Percentiles rank a stretch among this genome's conserved stretches.
These are phyloP conservation scores for Arthrobotrys sinensis DNA, from an alignment of 2,329 filamentous ascomycete species.

Conservation along the genomic window DNA sequence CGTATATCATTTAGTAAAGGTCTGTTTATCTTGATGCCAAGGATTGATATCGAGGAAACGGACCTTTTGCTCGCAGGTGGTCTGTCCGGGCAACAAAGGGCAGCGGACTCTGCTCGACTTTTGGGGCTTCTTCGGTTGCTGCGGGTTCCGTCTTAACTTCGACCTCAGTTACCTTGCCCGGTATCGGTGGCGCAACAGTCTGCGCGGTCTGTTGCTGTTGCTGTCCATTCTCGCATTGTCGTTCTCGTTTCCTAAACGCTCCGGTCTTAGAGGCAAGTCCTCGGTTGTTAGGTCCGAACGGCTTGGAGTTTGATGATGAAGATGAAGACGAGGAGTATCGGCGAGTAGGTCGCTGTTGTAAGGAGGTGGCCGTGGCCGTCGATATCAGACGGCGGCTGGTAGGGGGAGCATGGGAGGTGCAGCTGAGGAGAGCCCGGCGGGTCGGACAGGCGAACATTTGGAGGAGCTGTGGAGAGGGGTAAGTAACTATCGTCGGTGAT, in stretches of 20 bases:
- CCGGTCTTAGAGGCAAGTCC: conserved; percentile 53
- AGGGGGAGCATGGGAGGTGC: conserved; percentile 47
- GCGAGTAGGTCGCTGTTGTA: conserved; percentile 41
- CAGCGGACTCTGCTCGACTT: conserved; percentile 39
- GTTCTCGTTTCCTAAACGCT: conserved; percentile 58
- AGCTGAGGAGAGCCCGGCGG: conserved; percentile 54
- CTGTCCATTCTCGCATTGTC: conserved; percentile 55
- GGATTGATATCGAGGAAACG: not conserved
- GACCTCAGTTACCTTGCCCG: conserved; percentile 37
- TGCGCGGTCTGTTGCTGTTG: conserved; percentile 36
- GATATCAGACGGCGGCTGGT: conserved; percentile 54
- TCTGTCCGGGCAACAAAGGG: conserved; percentile 57
- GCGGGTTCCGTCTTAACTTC: conserved; percentile 33
- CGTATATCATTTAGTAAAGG: conserved; percentile 12
- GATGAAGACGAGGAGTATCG: conserved; percentile 59
- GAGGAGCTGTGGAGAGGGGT: not conserved
- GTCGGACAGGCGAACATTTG: conserved; percentile 61
- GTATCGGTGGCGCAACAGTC: conserved; percentile 52
- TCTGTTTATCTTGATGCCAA: not conserved
- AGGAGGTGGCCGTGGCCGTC: conserved; percentile 47
- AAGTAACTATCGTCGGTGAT: not conserved
- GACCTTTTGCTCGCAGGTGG: conserved; percentile 52
- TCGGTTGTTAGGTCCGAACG: conserved; percentile 53
- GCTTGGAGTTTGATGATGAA: conserved; percentile 51
- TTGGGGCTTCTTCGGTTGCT: conserved; percentile 31